These are phyloP conservation scores for Scortechinia acanthostroma DNA, from an alignment of 2,329 filamentous ascomycete species.

Conservation along the genomic window DNA sequence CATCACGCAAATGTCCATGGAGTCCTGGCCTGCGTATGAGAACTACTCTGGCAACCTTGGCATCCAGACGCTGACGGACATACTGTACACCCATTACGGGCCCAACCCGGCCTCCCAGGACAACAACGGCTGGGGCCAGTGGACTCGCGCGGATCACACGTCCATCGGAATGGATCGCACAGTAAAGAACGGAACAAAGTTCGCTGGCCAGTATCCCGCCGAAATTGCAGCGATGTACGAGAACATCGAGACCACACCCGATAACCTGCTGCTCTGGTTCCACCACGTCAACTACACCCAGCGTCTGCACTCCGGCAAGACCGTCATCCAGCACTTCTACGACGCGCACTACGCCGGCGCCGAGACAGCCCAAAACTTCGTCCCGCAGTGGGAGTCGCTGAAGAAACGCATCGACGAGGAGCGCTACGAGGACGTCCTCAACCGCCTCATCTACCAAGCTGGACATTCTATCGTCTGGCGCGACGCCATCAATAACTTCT, in stretches of 20 bases:
- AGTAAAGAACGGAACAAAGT: conserved; percentile 59
- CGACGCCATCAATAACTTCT: conserved; percentile 60
- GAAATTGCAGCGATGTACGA: conserved; percentile 53
- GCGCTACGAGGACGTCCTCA: conserved; percentile 49
- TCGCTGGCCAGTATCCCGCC: conserved; percentile 56
- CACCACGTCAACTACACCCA: conserved; percentile 68
- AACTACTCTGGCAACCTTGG: conserved; percentile 67
- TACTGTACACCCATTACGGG: conserved; percentile 60
- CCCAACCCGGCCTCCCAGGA: conserved; percentile 63
- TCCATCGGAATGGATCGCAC: conserved; percentile 69
- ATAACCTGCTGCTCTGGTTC: conserved; percentile 67
- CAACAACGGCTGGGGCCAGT: conserved; percentile 64
- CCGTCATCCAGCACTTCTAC: conserved; percentile 63
- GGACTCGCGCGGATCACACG: conserved; percentile 55
- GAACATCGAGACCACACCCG: conserved; percentile 52
- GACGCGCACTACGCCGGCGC: conserved; percentile 54
- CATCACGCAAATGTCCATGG: conserved; percentile 56
- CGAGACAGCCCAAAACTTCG: conserved; percentile 51
- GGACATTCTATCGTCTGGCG: conserved; percentile 68
- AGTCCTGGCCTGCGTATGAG: conserved; percentile 66
- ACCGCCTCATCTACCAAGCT: conserved; percentile 56
- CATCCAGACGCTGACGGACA: conserved; percentile 63
- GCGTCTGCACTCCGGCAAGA: conserved; percentile 51
- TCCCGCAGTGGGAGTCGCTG: conserved; percentile 41
- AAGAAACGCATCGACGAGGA: conserved; percentile 48